These are phyloP conservation scores for Hypoxylon intermedium DNA, from an alignment of 495 filamentous ascomycete genomes.

Conservation along the genomic window DNA sequence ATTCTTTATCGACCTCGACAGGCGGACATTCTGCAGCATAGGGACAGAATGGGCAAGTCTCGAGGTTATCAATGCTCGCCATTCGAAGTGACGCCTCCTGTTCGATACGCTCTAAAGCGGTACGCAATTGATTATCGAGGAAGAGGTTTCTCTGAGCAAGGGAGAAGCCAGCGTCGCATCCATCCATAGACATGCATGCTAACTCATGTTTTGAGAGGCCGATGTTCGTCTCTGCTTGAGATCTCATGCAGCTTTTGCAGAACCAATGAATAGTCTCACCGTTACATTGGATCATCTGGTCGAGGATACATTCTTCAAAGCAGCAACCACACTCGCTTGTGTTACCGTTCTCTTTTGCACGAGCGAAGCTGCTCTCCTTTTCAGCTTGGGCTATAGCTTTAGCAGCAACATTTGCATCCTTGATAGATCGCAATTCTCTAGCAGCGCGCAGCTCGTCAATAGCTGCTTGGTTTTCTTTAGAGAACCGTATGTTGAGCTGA, in stretches of 20 bases:
- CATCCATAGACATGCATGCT: conserved; percentile 59
- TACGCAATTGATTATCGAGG: conserved; percentile 60
- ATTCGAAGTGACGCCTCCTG: conserved; percentile 69
- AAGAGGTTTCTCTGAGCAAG: conserved; percentile 60
- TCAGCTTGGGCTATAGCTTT: conserved; percentile 48
- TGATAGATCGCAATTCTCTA: conserved; percentile 21
- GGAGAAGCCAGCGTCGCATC: conserved; percentile 52
- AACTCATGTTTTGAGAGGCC: conserved; percentile 69
- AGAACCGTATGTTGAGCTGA: too few species aligned
- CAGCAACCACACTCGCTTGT: conserved; percentile 75
- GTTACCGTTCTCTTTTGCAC: conserved; percentile 54
- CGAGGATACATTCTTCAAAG: conserved; percentile 67
- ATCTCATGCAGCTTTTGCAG: conserved; percentile 70
- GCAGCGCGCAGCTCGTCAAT: conserved; percentile 42
- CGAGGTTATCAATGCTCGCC: conserved; percentile 70
- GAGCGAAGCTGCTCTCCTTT: conserved; percentile 54
- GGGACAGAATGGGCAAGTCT: conserved; percentile 81
- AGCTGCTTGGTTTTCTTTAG: too few species aligned
- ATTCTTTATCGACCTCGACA: conserved; percentile 74
- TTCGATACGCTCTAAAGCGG: conserved; percentile 71
- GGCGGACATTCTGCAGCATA: conserved; percentile 76
- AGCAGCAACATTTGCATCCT: conserved; percentile 30
- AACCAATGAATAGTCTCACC: conserved; percentile 61
- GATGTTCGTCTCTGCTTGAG: conserved; percentile 69
- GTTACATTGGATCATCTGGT: conserved; percentile 73